These are phyloP conservation scores for Naganishia sp. DNA, from an alignment of 1,284 basidiomycete species.

Conservation along the genomic window DNA sequence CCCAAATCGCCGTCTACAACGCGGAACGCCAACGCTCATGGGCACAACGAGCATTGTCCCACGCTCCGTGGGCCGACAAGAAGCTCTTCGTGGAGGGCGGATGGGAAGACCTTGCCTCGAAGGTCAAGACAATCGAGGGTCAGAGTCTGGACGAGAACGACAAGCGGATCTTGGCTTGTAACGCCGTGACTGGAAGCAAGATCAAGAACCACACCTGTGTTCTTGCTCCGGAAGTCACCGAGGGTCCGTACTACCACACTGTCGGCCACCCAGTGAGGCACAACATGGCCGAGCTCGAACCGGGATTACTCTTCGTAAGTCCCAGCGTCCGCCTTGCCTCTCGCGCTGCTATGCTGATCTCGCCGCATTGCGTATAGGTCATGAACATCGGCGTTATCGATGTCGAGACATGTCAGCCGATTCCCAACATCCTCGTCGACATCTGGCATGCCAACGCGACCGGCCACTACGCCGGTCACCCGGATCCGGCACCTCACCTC, in stretches of 20 bases:
- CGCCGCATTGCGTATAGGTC: slow-evolving; percentile 33
- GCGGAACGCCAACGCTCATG: slow-evolving; percentile 32
- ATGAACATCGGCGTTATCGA: slow-evolving; percentile 73
- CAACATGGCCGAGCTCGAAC: slow-evolving; percentile 60
- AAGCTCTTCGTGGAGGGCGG: slow-evolving; percentile 31
- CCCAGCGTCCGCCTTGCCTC: neutral
- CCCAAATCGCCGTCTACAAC: slow-evolving; percentile 34
- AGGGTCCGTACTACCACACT: slow-evolving; percentile 58
- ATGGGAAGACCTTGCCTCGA: slow-evolving; percentile 31
- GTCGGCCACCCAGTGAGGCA: slow-evolving; percentile 57
- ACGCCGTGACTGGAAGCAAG: slow-evolving; percentile 28
- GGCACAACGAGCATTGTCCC: slow-evolving; percentile 32
- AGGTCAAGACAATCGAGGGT: slow-evolving; percentile 26
- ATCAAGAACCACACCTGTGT: slow-evolving; percentile 36
- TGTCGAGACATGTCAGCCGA: slow-evolving; percentile 68
- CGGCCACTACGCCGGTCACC: slow-evolving; percentile 57
- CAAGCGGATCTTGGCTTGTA: slow-evolving; percentile 32
- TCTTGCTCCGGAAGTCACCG: slow-evolving; percentile 52
- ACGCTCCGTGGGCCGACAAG: slow-evolving; percentile 27
- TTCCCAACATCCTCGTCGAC: slow-evolving; percentile 68
- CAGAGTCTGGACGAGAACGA: slow-evolving; percentile 14
- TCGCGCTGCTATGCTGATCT: neutral
- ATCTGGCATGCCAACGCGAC: slow-evolving; percentile 63
- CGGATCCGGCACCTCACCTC: slow-evolving; percentile 50
- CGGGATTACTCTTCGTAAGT: slow-evolving; percentile 57